Conservation (phyloP, 1,284 basidiomycete genomes). For the Cystobasidium pallidum region DNA sequence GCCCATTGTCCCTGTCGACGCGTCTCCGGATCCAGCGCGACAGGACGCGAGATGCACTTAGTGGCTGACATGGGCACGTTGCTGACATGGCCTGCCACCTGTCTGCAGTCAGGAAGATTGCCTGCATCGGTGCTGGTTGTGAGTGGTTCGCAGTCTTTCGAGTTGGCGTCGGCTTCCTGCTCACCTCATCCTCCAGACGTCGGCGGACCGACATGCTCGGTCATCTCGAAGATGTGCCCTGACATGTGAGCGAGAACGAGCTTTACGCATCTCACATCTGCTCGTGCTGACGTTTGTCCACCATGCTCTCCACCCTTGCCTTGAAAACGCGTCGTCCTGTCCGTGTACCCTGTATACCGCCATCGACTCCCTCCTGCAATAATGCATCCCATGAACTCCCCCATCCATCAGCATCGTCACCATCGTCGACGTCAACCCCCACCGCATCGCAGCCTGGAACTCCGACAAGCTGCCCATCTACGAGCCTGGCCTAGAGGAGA, state of each 20-base stretch:
- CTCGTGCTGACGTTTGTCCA: not conserved
- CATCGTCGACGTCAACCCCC: slow-evolving; percentile 95
- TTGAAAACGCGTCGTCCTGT: too few species aligned
- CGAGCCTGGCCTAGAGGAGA: slow-evolving; percentile 93
- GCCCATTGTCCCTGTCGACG: not conserved
- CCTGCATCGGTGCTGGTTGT: slow-evolving; percentile 80
- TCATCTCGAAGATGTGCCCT: slow-evolving; percentile 81
- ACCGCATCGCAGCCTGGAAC: slow-evolving; percentile 96
- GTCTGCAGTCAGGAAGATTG: slow-evolving; percentile 55
- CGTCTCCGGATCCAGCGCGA: not conserved
- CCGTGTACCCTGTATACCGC: too few species aligned
- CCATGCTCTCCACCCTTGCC: not conserved
- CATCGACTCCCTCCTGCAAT: not conserved
- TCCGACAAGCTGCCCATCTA: slow-evolving; percentile 74
- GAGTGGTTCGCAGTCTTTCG: slow-evolving; percentile 44
- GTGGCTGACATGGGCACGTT: not conserved
- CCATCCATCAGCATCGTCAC: slow-evolving; percentile 66
- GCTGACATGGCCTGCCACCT: not conserved
- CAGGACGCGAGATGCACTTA: not conserved
- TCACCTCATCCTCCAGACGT: slow-evolving; percentile 43
- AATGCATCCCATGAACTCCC: not conserved
- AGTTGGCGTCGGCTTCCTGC: slow-evolving; percentile 15
- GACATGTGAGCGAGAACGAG: slow-evolving; percentile 63
- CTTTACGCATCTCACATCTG: slow-evolving; percentile 10
- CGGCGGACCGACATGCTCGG: slow-evolving; percentile 50